Conservation (phyloP, 1,284 basidiomycete genomes). For the Calocybe gambosa region DNA sequence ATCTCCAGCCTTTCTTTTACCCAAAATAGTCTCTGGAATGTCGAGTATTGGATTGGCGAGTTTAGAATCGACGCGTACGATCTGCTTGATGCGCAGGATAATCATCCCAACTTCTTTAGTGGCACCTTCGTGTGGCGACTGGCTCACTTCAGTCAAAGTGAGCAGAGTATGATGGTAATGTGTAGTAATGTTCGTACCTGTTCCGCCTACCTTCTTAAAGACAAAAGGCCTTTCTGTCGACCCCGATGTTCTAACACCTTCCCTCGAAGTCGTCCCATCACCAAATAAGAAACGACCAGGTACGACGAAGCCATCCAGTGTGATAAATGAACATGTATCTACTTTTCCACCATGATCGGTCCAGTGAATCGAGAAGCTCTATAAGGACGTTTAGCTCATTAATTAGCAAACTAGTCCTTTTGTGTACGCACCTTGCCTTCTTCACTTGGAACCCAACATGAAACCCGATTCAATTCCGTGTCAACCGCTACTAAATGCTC, state of each 20-base stretch:
- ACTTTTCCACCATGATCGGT: conserved; percentile 46
- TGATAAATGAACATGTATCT: conserved; percentile 51
- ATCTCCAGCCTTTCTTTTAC: conserved; percentile 30
- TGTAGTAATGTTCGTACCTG: conserved; percentile 22
- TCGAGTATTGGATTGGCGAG: conserved; percentile 34
- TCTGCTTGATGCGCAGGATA: conserved; percentile 46
- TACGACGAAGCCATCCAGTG: conserved; percentile 50
- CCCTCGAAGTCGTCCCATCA: conserved; percentile 39
- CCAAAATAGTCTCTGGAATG: conserved; percentile 22
- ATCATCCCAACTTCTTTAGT: conserved; percentile 46
- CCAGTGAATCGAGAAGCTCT: conserved; percentile 59
- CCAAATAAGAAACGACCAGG: conserved; percentile 57
- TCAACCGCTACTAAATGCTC: conserved; percentile 50
- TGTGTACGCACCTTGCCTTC: conserved; percentile 41
- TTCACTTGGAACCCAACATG: conserved; percentile 61
- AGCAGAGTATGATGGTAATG: background rate
- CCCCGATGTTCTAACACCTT: conserved; percentile 39
- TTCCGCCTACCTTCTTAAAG: conserved; percentile 38
- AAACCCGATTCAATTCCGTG: conserved; percentile 34
- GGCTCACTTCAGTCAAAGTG: conserved; percentile 7
- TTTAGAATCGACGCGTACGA: conserved; percentile 25
- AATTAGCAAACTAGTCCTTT: background rate
- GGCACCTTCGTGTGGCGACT: conserved; percentile 15
- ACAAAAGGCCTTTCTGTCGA: conserved; percentile 49
- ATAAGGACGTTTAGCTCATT: conserved; percentile 2